phyloP scores from a whole-genome alignment of 2,329 filamentous ascomycete species.

The Botryotinia calthae region DNA sequence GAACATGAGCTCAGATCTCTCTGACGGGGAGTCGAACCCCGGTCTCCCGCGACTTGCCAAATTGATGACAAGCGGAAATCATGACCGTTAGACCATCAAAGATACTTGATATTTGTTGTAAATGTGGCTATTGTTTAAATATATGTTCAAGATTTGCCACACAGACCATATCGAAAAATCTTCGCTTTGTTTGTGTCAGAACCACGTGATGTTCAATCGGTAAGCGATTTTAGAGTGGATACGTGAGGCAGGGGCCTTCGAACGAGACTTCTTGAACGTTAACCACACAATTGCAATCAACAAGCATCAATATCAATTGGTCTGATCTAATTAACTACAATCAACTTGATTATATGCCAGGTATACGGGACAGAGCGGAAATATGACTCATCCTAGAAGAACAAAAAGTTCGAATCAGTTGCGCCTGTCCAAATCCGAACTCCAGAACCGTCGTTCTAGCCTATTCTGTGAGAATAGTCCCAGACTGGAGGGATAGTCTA shows the following conservation, averaged over 20 bases:
- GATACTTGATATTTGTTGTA: slow-evolving; percentile 7
- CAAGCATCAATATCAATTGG: neutral
- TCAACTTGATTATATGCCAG: neutral
- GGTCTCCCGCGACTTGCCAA: slow-evolving; percentile 27
- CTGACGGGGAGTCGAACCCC: slow-evolving; percentile 34
- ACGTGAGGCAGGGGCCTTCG: too few species aligned
- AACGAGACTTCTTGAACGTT: neutral
- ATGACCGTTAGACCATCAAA: slow-evolving; percentile 40
- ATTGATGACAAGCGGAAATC: slow-evolving; percentile 39
- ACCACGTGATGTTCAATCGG: neutral
- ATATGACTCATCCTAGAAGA: neutral
- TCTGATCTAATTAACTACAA: neutral
- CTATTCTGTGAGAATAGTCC: neutral
- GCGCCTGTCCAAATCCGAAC: neutral
- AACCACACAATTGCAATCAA: neutral
- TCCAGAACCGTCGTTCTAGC: neutral
- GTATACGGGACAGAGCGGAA: accelerated
- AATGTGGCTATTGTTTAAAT: accelerated
- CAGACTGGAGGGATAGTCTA: too few species aligned
- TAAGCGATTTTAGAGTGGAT: too few species aligned
- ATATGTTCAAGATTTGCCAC: too few species aligned
- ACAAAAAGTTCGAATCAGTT: neutral
- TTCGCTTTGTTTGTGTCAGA: neutral
- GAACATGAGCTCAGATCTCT: slow-evolving; percentile 7
- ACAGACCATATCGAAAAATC: neutral